Evolutionary conservation across 2,329 filamentous ascomycete species (phyloP).

Genomic region (Hypoxylon sp.): DNA sequence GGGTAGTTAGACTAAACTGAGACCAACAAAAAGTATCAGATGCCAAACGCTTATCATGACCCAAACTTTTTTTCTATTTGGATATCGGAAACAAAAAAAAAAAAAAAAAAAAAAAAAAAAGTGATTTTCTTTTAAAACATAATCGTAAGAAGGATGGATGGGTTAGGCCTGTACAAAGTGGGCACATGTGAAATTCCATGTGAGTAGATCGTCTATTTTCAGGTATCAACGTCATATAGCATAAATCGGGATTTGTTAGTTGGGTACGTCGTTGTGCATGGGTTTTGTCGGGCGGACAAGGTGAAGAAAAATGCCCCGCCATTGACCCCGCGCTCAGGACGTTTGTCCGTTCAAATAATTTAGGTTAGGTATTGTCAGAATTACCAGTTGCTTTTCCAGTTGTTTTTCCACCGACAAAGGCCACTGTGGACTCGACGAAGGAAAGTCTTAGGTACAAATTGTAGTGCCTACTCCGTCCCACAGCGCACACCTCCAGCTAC

Average conservation of each 20-base stretch:
- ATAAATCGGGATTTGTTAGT: conserved; percentile 12
- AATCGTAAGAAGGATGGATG: too few species aligned
- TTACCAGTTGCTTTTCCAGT: conserved; percentile 10
- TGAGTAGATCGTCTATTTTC: conserved; percentile 20
- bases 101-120: too few species aligned
- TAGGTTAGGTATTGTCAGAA: neutral
- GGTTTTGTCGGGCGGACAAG: conserved; percentile 7
- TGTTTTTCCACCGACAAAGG: conserved; percentile 2
- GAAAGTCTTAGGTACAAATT: conserved; percentile 16
- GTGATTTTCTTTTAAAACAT: too few species aligned
- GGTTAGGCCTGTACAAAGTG: too few species aligned
- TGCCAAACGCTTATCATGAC: neutral
- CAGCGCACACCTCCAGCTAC: conserved; percentile 16
- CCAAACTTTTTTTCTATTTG: neutral
- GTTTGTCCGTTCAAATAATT: conserved; percentile 6
- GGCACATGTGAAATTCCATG: conserved; percentile 3
- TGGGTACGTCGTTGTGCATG: neutral
- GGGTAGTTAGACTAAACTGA: neutral
- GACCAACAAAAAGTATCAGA: neutral
- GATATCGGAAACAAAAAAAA: too few species aligned
- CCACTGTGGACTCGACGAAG: conserved; percentile 21
- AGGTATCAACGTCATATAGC: conserved; percentile 30
- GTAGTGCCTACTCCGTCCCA: conserved; percentile 19
- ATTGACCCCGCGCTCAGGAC: conserved; percentile 16
- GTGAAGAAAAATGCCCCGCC: conserved; percentile 32